Evolutionary conservation across 2,329 filamentous ascomycete species (phyloP), one percentile per base, ranked within the genome.

Genomic region (Curvularia sp.): DNA sequence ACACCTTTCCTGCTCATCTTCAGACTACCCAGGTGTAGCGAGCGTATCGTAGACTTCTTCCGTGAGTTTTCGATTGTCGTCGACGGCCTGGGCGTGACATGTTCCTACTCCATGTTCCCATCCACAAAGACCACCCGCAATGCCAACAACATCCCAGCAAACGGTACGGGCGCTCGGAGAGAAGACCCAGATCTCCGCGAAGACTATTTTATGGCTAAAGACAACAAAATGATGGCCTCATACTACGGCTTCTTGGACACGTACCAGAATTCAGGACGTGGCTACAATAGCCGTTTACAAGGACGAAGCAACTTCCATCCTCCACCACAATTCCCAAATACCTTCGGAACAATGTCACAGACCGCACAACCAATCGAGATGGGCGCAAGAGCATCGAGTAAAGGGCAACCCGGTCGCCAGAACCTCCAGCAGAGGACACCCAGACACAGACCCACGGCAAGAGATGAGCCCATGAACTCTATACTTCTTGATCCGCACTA

Each of bases 201-300:
- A 58, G 93, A 97, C 67, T 98, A 98, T 75, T 98, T 95, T 73
- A 88, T 92, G 22, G 92, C 93, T 9, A 97, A 97, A 73, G 93
- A 99, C 71, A 92, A 93, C 62, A 99, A 99, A 80, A 97, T 99
- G 92, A 89, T 95, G n/a, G 91, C 93, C 15, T 98, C 94, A 0
- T 95, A 97, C 74, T 93, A 95, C 70, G 93, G 93, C 2, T 99
- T 99, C 75, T 82, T 97, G 58, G 93, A 97, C 72, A 93, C 96
- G 67, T 99, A 99, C 66, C 79, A 59, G 56, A 75, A 58, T 35
- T 64, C 75, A 12, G 65, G 76, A 48, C 83, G 83, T 55, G 66
- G 64, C 52, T 55, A 51, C 33, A 58, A 55, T n/a, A 47, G 56
- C 9, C 56, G 56, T 13, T 47, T 55, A 7, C 56, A 58, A 42